phyloP scores from a whole-genome alignment of 495 filamentous ascomycete species.

The Aspergillus nanangensis region DNA sequence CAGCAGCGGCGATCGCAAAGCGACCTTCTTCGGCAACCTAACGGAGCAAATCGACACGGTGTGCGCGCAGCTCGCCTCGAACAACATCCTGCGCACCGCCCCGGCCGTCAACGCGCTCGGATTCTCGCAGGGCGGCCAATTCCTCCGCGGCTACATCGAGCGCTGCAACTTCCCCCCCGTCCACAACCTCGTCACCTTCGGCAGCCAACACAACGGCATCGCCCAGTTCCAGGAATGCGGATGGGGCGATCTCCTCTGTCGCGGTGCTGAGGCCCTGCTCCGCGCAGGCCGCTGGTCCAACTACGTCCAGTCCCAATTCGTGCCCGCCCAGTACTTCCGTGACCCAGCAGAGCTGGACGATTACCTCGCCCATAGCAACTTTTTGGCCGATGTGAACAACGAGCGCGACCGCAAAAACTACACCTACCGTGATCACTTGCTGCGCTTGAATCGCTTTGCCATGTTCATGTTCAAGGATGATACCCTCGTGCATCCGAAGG shows the following conservation, averaged over 20 bases:
- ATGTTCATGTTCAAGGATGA: constrained; percentile 92
- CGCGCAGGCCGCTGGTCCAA: constrained; percentile 68
- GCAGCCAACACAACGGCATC: constrained; percentile 93
- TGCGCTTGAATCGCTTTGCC: constrained; percentile 67
- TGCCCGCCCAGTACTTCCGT: constrained; percentile 95
- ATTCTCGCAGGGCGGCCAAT: constrained; percentile 94
- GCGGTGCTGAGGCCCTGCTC: constrained; percentile 67
- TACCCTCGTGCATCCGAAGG: constrained; percentile 80
- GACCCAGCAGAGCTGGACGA: constrained; percentile 62
- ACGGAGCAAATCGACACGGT: constrained; percentile 73
- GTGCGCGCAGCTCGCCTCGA: constrained; percentile 70
- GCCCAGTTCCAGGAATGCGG: constrained; percentile 67
- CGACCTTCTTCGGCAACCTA: constrained; percentile 88
- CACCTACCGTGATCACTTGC: constrained; percentile 69
- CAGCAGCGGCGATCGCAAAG: constrained; percentile 62
- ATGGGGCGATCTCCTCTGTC: constrained; percentile 72
- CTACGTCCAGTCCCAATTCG: constrained; percentile 70
- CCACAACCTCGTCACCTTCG: constrained; percentile 82
- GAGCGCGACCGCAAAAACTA: constrained; percentile 72
- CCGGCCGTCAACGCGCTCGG: constrained; percentile 85
- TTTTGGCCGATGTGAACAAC: constrained; percentile 98
- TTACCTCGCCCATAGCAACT: constrained; percentile 83
- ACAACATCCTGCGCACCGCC: constrained; percentile 76
- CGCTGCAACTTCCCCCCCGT: constrained; percentile 82
- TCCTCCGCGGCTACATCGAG: constrained; percentile 89